Evolutionary conservation across 2,329 filamentous ascomycete species (phyloP), one percentile per base, ranked within the genome.

Genomic region (Pseudogymnoascus sp.): DNA sequence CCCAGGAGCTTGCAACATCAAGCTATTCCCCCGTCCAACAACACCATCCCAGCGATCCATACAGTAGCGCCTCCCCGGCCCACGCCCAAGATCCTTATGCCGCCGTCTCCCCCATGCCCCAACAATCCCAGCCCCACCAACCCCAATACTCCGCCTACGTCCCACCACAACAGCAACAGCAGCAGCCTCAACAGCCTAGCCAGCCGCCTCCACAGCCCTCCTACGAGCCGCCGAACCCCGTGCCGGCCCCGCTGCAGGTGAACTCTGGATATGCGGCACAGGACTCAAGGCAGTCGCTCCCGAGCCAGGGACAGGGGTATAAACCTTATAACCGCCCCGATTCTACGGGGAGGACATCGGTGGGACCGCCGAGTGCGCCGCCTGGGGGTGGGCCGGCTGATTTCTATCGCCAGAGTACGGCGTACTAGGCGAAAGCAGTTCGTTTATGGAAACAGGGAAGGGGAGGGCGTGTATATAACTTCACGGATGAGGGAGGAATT

Each of bases 1-100:
- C 89, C 0, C 90, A 92, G 74, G 90, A 93, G 75, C 79, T 93
- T 55, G 87, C 89, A 27, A 91, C 89, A 0, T 89, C 88, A 0
- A 84, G 84, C 8, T 92, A 92, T 70, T 89, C 88, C 3, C 89
- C 89, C 42, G 81, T 89, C 39, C 79, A 82, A 42, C 65, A 66
- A 44, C 66, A 68, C 33, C 71, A 80, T 79, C 31, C 74, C 71
- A 65, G 75, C 76, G 48, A 72, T n/a, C 48, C 66, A 15, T 72
- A 73, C 44, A 66, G 66, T 29, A 65, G 66, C 25, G 69, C 70
- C n/a, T 58, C 68, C 27, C 55, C 31, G n/a, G 55, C 10, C 68
- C 68, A 6, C 62, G 66, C 62, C 15, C 71, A 72, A 12, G 70
- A 72, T n/a, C 64, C 66, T 27, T 72, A 71, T 58, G 61, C 66